phyloP scores from a whole-genome alignment of 805 yeast species.

The Priceomyces fermenticarens region DNA sequence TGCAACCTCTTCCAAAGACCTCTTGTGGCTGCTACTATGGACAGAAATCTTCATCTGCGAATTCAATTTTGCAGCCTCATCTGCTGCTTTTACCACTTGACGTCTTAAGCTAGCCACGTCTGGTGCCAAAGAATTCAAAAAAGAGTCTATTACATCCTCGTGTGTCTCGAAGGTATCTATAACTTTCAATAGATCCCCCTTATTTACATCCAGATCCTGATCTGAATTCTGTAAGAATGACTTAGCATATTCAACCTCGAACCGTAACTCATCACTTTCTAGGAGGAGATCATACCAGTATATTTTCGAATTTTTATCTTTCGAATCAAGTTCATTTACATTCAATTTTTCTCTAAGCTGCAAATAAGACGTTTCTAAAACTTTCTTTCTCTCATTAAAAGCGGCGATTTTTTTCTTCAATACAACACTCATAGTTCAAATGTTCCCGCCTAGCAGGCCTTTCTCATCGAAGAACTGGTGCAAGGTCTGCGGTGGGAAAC shows the following conservation, averaged over 20 bases:
- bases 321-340: slow-evolving; percentile 8
- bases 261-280: slow-evolving; percentile 25
- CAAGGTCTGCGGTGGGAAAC: slow-evolving; percentile 7
- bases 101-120: slow-evolving; percentile 26
- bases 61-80: slow-evolving; percentile 29
- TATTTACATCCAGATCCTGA: not conserved
- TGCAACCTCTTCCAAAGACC: slow-evolving; percentile 2
- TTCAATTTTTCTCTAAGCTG: slow-evolving; percentile 7
- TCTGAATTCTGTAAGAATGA: slow-evolving; percentile 16
- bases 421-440: slow-evolving; percentile 10
- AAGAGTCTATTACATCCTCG: slow-evolving; percentile 20
- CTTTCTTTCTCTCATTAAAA: slow-evolving; percentile 15
- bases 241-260: slow-evolving; percentile 21
- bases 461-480: slow-evolving; percentile 2
- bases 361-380: slow-evolving; percentile 11
- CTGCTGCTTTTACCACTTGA: slow-evolving; percentile 26
- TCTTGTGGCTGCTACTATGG: not conserved
- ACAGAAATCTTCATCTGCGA: slow-evolving; percentile 7
- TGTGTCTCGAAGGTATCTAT: slow-evolving; percentile 3
- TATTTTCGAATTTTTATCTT: not conserved
- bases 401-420: slow-evolving; percentile 15
- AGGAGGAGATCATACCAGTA: slow-evolving; percentile 13
- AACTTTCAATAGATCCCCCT: not conserved
- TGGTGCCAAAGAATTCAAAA: slow-evolving; percentile 16
- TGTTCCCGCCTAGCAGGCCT: not conserved